Percentiles rank a stretch among this genome's conserved stretches.
phyloP scores from a whole-genome alignment of 768 basidiomycete genomes.

The Suillus bovinus region DNA sequence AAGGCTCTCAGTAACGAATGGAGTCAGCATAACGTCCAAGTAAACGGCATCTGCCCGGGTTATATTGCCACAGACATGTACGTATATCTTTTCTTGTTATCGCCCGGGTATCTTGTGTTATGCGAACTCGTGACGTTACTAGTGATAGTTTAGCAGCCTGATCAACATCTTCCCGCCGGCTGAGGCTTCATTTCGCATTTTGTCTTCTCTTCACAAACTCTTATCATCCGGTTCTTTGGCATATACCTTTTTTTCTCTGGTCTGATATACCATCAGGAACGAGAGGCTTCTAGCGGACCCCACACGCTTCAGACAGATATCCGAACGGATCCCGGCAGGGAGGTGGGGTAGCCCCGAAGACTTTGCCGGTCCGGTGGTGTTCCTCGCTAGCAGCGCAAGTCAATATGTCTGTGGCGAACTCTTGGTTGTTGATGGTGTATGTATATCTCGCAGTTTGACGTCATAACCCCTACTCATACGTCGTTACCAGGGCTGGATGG shows the following conservation, averaged over 20 bases:
- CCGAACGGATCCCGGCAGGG: slow-evolving; percentile 68
- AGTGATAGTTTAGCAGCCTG: background rate
- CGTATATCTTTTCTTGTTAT: slow-evolving; percentile 30
- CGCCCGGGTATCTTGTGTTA: slow-evolving; percentile 1
- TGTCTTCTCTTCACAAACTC: slow-evolving; percentile 5
- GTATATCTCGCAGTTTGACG: slow-evolving; percentile 25
- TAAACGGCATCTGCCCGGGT: slow-evolving; percentile 86
- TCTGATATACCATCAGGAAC: slow-evolving; percentile 47
- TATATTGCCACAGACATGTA: slow-evolving; percentile 91
- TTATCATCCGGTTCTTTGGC: slow-evolving; percentile 11
- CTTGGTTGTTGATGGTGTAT: slow-evolving; percentile 67
- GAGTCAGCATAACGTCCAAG: slow-evolving; percentile 85
- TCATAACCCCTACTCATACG: slow-evolving; percentile 8
- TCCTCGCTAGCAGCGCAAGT: slow-evolving; percentile 62
- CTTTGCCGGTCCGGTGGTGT: slow-evolving; percentile 68
- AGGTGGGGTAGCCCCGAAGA: slow-evolving; percentile 68
- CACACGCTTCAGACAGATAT: slow-evolving; percentile 61
- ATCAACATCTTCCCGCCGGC: background rate
- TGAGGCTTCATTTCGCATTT: slow-evolving; percentile 1
- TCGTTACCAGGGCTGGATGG: slow-evolving; percentile 60
- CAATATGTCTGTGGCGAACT: slow-evolving; percentile 72
- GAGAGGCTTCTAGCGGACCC: slow-evolving; percentile 63
- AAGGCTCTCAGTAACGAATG: slow-evolving; percentile 94
- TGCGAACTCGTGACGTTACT: slow-evolving; percentile 13
- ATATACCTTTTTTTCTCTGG: slow-evolving; percentile 16